These are phyloP conservation scores for Coemansia sp. DNA, from an alignment of 192 early-diverging fungal genomes.

Conservation along the genomic window DNA sequence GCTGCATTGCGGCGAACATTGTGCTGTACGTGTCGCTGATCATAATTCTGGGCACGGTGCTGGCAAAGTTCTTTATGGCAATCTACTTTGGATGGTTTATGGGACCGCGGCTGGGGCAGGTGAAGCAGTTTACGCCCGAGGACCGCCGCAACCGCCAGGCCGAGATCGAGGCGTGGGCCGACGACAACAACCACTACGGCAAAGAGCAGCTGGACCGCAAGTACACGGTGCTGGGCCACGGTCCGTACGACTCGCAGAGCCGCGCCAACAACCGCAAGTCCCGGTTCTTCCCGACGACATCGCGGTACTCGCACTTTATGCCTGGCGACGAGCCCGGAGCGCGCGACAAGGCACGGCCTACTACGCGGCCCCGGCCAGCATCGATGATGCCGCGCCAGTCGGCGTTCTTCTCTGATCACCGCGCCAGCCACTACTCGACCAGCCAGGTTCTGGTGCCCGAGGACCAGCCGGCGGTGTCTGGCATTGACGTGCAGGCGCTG, in stretches of 20 bases:
- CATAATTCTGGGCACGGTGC: constrained; percentile 63
- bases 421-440: constrained; percentile 39
- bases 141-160: constrained; percentile 66
- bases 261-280: constrained; percentile 40
- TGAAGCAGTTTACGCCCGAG: constrained; percentile 65
- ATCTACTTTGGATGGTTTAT: constrained; percentile 82
- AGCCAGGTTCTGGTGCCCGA: constrained; percentile 7
- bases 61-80: constrained; percentile 73
- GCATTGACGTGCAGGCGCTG: constrained; percentile 13
- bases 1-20: constrained; percentile 81
- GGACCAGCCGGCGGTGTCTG: not conserved
- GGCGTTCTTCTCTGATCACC: constrained; percentile 44
- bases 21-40: constrained; percentile 76
- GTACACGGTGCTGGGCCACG: constrained; percentile 42
- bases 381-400: constrained; percentile 43
- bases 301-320: constrained; percentile 56
- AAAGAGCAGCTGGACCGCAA: constrained; percentile 52
- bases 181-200: constrained; percentile 62
- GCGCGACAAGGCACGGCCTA: constrained; percentile 36
- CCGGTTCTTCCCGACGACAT: constrained; percentile 55
- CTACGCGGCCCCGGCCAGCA: constrained; percentile 15
- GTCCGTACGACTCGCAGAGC: constrained; percentile 12
- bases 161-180: constrained; percentile 76
- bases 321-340: constrained; percentile 56
- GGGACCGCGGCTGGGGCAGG: constrained; percentile 71